Conservation (phyloP, 148 eudicot species). For the Fagopyrum tataricum region DNA sequence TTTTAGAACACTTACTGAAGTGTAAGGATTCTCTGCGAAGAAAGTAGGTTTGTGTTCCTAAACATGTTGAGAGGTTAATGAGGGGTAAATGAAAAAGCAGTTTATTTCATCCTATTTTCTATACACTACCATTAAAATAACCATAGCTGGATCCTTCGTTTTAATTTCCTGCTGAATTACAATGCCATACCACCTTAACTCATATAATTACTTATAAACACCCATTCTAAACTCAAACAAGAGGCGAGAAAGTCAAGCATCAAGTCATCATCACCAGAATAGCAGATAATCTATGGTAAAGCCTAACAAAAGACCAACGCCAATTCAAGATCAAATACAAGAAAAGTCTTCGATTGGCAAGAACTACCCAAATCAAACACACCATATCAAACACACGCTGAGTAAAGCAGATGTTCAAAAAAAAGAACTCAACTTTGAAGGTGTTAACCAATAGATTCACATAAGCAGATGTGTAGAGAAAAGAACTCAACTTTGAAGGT, state of each 20-base stretch:
- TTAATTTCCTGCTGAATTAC: not conserved
- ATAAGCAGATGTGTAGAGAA: too few species aligned
- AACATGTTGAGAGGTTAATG: too few species aligned
- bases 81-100: too few species aligned
- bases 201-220: not conserved
- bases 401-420: too few species aligned
- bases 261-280: not conserved
- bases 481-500: too few species aligned
- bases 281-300: not conserved
- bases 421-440: too few species aligned
- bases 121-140: not conserved
- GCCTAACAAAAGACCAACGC: not conserved
- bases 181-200: not conserved
- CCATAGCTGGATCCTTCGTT: not conserved
- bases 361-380: too few species aligned
- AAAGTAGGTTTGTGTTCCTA: too few species aligned
- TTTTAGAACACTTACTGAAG: not conserved
- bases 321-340: not conserved
- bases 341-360: not conserved
- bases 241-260: not conserved
- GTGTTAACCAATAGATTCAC: too few species aligned
- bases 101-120: not conserved
- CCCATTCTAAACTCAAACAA: not conserved
- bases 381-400: too few species aligned
- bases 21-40: too few species aligned